Evolutionary conservation across 768 basidiomycete species (phyloP), one percentile per base, ranked within the genome.

Genomic region (Leccinum uliginosum): DNA sequence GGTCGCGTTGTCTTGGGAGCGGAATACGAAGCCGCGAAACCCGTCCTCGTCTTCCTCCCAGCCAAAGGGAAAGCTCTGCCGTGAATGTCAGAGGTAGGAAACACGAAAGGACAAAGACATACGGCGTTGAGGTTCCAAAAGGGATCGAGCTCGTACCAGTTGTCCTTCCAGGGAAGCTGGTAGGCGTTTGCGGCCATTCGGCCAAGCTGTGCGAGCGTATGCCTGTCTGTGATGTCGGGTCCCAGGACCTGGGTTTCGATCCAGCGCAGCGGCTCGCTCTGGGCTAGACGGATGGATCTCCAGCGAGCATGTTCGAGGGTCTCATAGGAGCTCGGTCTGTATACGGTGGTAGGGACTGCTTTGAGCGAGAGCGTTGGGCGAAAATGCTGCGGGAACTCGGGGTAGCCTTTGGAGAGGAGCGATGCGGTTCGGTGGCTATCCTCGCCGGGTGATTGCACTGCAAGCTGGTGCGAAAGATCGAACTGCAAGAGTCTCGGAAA

Each of bases 121-220:
- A 61, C 67, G 74, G 80, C 53, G 62, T 78, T 71, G 52, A 59
- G 46, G 59, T 92, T 93, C 89, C 89, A 98, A 1, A 80, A 75
- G 3, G 72, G 66, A 64, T 89, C 89, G 3, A 93, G 71, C 30
- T 91, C 86, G 62, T 89, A 95, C 95, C 93, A 97, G 50, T 84
- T 85, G 50, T 75, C 78, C 64, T 77, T 73, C 6, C 84, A 83
- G 15, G 89, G 87, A 29, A 83, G 69, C 11, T 86, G 83, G 73
- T 98, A 98, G 2, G 96, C 95, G 67, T 98, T 91, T 34, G 85
- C 90, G 10, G 86, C 78, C 87, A 98, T 95, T 56, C 90, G 75
- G 8, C 89, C 94, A 27, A 98, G 79, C 67, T 93, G 86, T 2
- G 80, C 77, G 6, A 98, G 74, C 0, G 94, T 97, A 63, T 89